Conservation (phyloP, 2,329 filamentous ascomycete genomes). For the Lachnellula arida region DNA sequence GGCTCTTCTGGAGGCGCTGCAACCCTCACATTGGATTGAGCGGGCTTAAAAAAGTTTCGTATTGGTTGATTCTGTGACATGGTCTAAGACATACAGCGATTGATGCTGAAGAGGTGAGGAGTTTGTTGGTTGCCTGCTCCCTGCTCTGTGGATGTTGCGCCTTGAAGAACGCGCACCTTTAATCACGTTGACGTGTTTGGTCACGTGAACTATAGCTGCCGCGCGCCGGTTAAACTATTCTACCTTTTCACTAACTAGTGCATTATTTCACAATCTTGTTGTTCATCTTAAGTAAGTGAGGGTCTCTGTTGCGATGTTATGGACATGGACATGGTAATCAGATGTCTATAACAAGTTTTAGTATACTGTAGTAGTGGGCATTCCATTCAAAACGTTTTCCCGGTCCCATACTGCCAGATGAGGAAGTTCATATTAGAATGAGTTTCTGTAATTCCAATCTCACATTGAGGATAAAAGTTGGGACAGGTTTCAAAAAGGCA, state of each 20-base stretch:
- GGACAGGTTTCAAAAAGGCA: too few relatives aligned
- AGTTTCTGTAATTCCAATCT: too few relatives aligned
- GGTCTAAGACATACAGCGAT: background rate
- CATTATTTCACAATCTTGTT: too few relatives aligned
- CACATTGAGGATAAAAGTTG: too few relatives aligned
- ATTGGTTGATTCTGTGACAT: constrained; percentile 19
- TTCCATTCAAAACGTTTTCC: too few relatives aligned
- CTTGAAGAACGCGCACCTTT: background rate
- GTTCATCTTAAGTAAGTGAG: too few relatives aligned
- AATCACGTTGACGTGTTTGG: background rate
- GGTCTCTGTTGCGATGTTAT: too few relatives aligned
- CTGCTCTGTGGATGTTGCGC: background rate
- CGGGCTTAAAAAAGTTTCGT: constrained; percentile 16
- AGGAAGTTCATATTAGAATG: too few relatives aligned
- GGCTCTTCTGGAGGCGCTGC: background rate
- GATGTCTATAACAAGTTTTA: too few relatives aligned
- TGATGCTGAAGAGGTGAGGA: background rate
- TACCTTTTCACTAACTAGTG: background rate
- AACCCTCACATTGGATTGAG: constrained; percentile 2
- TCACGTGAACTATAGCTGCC: background rate
- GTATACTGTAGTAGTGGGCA: too few relatives aligned
- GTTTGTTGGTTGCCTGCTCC: background rate
- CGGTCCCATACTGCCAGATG: too few relatives aligned
- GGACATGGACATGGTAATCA: too few relatives aligned
- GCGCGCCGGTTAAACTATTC: background rate